phyloP scores from a whole-genome alignment of 1,284 basidiomycete species.

The Moniliella sp. region DNA sequence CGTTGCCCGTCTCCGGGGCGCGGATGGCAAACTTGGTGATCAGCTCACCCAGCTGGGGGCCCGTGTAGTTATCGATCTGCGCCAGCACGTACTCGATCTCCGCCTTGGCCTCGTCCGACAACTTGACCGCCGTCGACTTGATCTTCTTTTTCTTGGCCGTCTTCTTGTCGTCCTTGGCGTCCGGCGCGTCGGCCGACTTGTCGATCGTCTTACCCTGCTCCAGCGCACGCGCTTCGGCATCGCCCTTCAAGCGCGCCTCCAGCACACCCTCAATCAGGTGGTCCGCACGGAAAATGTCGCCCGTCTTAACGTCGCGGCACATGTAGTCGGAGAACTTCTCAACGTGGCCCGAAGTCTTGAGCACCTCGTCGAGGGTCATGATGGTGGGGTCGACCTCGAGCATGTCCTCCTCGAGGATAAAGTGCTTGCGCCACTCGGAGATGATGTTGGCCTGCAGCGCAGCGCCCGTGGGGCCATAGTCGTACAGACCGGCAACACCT shows the following conservation, averaged over 20 bases:
- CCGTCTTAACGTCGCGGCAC: conserved; percentile 75
- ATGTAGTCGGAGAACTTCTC: conserved; percentile 98
- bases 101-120: conserved; percentile 52
- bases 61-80: conserved; percentile 84
- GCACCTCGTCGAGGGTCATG: conserved; percentile 82
- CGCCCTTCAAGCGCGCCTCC: conserved; percentile 66
- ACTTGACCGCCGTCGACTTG: conserved; percentile 53
- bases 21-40: conserved; percentile 61
- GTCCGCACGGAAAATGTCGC: conserved; percentile 82
- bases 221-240: conserved; percentile 63
- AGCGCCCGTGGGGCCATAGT: conserved; percentile 61
- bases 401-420: conserved; percentile 97
- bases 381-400: conserved; percentile 93
- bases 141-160: conserved; percentile 56
- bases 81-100: conserved; percentile 68
- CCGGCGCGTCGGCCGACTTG: conserved; percentile 4
- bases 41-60: conserved; percentile 73
- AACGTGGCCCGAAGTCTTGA: conserved; percentile 93
- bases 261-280: conserved; percentile 85
- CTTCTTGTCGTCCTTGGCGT: conserved; percentile 35
- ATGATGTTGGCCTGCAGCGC: conserved; percentile 91
- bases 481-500: conserved; percentile 56
- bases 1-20: conserved; percentile 80
- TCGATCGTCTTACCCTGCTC: conserved; percentile 9
- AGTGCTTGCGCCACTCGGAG: conserved; percentile 87